A percentile compares a stretch with the other conserved stretches of the same genome.
These are phyloP conservation scores for Aspergillus brunneoviolaceus DNA, from an alignment of 2,329 filamentous ascomycete species.

Conservation along the genomic window DNA sequence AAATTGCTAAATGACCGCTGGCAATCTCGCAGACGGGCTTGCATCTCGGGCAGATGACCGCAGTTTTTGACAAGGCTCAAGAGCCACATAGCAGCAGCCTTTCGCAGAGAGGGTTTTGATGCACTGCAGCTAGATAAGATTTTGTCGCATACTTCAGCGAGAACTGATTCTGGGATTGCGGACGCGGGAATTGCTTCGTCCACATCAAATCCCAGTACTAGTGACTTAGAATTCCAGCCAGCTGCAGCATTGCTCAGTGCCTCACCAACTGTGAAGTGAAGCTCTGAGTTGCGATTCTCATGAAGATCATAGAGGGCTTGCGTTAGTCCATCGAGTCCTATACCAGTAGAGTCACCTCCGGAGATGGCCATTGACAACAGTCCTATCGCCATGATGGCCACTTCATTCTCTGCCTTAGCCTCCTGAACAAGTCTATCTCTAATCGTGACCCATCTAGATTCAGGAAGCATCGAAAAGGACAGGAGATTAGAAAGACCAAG, in stretches of 20 bases:
- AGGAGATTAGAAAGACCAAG: constrained; percentile 60
- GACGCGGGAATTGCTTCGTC: constrained; percentile 53
- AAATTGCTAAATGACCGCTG: constrained; percentile 87
- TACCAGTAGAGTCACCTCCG: constrained; percentile 33
- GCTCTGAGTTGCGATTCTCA: constrained; percentile 80
- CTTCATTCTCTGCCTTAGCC: constrained; percentile 78
- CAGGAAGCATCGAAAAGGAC: constrained; percentile 30
- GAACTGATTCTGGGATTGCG: constrained; percentile 37
- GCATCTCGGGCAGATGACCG: constrained; percentile 72
- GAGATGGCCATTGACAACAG: constrained; percentile 63
- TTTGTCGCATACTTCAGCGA: constrained; percentile 64
- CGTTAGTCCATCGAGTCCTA: constrained; percentile 53
- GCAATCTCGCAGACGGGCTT: constrained; percentile 70
- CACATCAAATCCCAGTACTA: constrained; percentile 74
- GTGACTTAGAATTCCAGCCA: constrained; percentile 79
- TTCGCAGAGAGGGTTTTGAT: constrained; percentile 84
- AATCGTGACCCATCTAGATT: constrained; percentile 46
- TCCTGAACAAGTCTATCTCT: constrained; percentile 64
- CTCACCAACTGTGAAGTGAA: constrained; percentile 88
- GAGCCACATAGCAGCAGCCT: constrained; percentile 93
- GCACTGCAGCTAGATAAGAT: constrained; percentile 75
- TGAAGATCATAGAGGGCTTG: constrained; percentile 72
- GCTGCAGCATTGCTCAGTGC: constrained; percentile 75
- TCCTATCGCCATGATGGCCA: constrained; percentile 77
- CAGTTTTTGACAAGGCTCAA: constrained; percentile 89